Evolutionary conservation across 192 early-diverging fungal genomes (phyloP), one percentile per base, ranked within the genome.

Genomic region (Obelidium mucronatum): DNA sequence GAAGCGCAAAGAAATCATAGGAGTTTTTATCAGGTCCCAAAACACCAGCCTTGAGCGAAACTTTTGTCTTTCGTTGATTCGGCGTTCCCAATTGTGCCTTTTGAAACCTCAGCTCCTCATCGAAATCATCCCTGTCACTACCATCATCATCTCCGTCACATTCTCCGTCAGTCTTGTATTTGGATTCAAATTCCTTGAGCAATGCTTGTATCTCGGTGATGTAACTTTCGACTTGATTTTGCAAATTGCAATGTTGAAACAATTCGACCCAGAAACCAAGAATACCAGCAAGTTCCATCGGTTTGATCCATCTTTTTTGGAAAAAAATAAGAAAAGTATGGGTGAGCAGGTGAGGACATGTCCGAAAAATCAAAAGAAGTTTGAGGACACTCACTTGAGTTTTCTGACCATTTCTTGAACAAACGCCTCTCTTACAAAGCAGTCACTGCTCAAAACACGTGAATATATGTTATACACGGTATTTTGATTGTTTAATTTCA

Each of bases 31-130:
- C 54, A 24, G 68, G 75, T 2, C 77, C 76, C 13, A 78, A 79
- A 3, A 83, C 33, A 11, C 26, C 77, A 69, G 0, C 83, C 82
- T 39, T 83, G 81, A n/a, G 80, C 66, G 64, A 81, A 67, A 53
- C 81, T 64, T 1, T 79, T 77, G 26, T 86, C 76, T 66, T 81
- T 55, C 84, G 78, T 4, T 22, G 48, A 51, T 51, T 13, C 48
- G 48, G 11, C 48, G 48, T 13, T 13, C 22, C 48, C 48, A 51
- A 13, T 22, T 8, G 11, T 13, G 11, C 22, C 22, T 51, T 51
- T 22, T 13, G 22, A 51, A 51, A 51, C 48, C 48, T 8, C n/a
- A n/a, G n/a, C n/a, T n/a, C n/a, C 48, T 8, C 48, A 22, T 51
- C 48, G 11, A 22, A 24, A 24, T 28, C 24, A 0, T 69, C 67